Evolutionary conservation across 805 yeast species (phyloP).

Genomic region (Kockiozyma suomiensis): DNA sequence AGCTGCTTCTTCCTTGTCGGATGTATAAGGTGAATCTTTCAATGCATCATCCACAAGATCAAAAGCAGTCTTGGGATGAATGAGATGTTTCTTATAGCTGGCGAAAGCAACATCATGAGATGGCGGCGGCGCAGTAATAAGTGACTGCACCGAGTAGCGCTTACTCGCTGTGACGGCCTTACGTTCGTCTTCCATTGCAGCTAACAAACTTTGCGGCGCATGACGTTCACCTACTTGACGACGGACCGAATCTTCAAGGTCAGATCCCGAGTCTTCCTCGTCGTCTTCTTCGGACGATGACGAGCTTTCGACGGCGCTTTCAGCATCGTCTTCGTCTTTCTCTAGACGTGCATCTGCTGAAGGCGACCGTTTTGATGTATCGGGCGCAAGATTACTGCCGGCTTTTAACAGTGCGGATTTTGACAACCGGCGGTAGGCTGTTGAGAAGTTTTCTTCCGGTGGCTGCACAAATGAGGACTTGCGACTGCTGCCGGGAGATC

Average conservation of each 20-base stretch:
- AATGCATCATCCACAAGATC: slow-evolving; percentile 38
- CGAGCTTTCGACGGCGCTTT: slow-evolving; percentile 36
- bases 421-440: slow-evolving; percentile 34
- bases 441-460: slow-evolving; percentile 28
- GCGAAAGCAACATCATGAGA: slow-evolving; percentile 49
- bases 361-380: slow-evolving; percentile 21
- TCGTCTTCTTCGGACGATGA: slow-evolving; percentile 30
- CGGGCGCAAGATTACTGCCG: slow-evolving; percentile 35
- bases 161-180: slow-evolving; percentile 34
- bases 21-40: slow-evolving; percentile 59
- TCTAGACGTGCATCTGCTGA: slow-evolving; percentile 30
- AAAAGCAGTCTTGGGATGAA: slow-evolving; percentile 57
- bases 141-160: slow-evolving; percentile 35
- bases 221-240: slow-evolving; percentile 4
- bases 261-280: slow-evolving; percentile 35
- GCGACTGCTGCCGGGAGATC: slow-evolving; percentile 16
- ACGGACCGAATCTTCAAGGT: slow-evolving; percentile 22
- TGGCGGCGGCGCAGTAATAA: slow-evolving; percentile 36
- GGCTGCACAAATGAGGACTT: slow-evolving; percentile 8
- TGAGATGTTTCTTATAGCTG: slow-evolving; percentile 60
- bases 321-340: slow-evolving; percentile 34
- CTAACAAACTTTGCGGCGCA: slow-evolving; percentile 35
- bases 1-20: slow-evolving; percentile 64
- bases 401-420: slow-evolving; percentile 33
- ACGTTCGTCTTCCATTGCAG: slow-evolving; percentile 40